Conservation (phyloP, 177 flowering plant genomes). For the Vitis hybrid region DNA sequence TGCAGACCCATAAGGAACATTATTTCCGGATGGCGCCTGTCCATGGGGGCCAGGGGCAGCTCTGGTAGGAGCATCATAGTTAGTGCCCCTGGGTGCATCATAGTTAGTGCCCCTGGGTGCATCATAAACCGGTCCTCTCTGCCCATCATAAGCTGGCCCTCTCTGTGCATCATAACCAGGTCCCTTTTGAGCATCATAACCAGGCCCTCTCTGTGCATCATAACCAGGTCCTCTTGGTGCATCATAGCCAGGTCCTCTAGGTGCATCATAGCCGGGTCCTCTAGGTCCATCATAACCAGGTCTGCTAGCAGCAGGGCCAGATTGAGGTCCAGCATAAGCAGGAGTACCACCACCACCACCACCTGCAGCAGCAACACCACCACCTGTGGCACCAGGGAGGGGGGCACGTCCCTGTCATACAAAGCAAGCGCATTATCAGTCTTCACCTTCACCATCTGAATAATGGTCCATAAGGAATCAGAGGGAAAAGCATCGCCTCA, state of each 20-base stretch:
- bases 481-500: too few species aligned
- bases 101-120: conserved; percentile 20
- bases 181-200: conserved; percentile 19
- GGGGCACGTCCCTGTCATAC: conserved; percentile 44
- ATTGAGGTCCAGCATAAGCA: background rate
- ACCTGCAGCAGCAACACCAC: conserved; percentile 7
- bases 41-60: conserved; percentile 39
- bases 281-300: conserved; percentile 25
- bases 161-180: conserved; percentile 17
- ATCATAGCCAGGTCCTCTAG: conserved; percentile 31
- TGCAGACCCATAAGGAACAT: conserved; percentile 34
- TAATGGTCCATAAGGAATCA: background rate
- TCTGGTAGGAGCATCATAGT: conserved; percentile 23
- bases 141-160: conserved; percentile 16
- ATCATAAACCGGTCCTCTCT: conserved; percentile 21
- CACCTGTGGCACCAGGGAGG: conserved; percentile 22
- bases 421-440: conserved; percentile 2
- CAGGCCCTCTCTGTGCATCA: conserved; percentile 29
- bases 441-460: background rate
- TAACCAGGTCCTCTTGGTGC: conserved; percentile 23
- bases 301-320: conserved; percentile 4
- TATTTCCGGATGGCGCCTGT: conserved; percentile 31
- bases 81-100: conserved; percentile 24
- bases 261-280: conserved; percentile 33
- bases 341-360: background rate